Evolutionary conservation across 148 eudicot genomes (phyloP), one percentile per base, ranked within the genome.

Genomic region (Diospyros lotus): DNA sequence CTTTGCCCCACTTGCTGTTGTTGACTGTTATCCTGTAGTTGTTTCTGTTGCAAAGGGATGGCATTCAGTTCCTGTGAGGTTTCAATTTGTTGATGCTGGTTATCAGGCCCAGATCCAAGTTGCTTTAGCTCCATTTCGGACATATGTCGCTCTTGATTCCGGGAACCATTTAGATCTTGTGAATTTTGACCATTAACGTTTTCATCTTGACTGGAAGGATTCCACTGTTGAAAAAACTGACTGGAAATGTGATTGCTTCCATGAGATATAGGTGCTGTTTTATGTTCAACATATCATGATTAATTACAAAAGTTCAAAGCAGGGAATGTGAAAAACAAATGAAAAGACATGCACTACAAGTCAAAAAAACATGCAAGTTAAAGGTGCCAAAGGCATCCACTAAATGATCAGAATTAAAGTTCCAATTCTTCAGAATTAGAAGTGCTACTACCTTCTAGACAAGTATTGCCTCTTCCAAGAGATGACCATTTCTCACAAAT

Each of bases 191-290:
- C 73, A 65, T 72, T 77, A 53, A 74, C 74, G 65, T 71, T 85
- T 76, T 80, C 86, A 60, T 86, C 84, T 65, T 86, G 89, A 72
- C 67, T 80, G 61, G 96, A 78, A 68, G 82, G 75, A 68, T 89
- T 92, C 94, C 97, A 92, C 39, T 84, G 91, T 14, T 87, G 71
- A 78, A 77, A 84, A 73, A 86, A 82, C 71, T 88, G 89, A 82
- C 82, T 75, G 44, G 92, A 76, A 66, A 83, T 76, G 77, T 87
- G 86, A 67, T 77, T 86, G 88, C 83, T 80, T 71, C 87, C 90
- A 80, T 93, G 96, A 79, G 87, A 80, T 63, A 87, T 75, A 53
- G 86, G 82, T 78, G 89, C 87, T 79, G 77, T 72, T 75, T 58
- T 45, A 51, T 59, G n/a, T 43, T 48, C 58, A 55, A 69, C 39